Base-by-base conservation (phyloP, 2,329 filamentous ascomycete species). In the Penicillium sp. region DNA sequence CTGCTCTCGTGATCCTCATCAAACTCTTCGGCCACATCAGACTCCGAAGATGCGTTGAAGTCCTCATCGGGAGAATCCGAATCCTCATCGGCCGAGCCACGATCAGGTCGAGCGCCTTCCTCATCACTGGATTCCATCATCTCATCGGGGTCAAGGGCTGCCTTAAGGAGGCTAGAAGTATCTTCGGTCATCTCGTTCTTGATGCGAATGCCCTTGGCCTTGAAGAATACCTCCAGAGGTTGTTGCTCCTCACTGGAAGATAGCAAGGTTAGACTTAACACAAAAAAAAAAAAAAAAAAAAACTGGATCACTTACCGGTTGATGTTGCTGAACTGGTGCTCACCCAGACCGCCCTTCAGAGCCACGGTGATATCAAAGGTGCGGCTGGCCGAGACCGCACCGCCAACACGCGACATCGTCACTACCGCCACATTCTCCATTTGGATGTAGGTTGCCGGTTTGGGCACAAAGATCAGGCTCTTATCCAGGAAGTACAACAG, bases 181-280 rank as follows among this genome's bases (percentile, higher is more conserved):
- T 99, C 95, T 73, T 97, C 95, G 60, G 96, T 89, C 80, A 99
- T 97, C 78, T 99, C 95, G 75, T 99, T 99, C 87, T 97, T 98
- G 56, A 96, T 93, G 54, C 93, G 90, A 70, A 99, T 84, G 59
- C 89, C 90, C 82, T 98, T 98, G 66, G 91, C 86, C 78, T 96
- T 95, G 85, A 99, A 97, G 80, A 99, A 99, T 65, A 89, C 88
- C 76, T 99, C 95, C n/a, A 99, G 85, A 7, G 91, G 90, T 78
- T 95, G 90, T 76, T 98, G 91, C 74, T 99, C 95, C 79, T 99
- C 95, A 67, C 83, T 84, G 42, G 14, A 42, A 50, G 26, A 50
- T 54, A 57, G n/a, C 1, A 44, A 37, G 37, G 60, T 70, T 60
- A 73, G 64, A 39, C 11, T n/a, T 21, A 11, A 33, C 7, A 29